phyloP scores from a whole-genome alignment of 176 grass and related monocot species.

The Carex myosuroides region DNA sequence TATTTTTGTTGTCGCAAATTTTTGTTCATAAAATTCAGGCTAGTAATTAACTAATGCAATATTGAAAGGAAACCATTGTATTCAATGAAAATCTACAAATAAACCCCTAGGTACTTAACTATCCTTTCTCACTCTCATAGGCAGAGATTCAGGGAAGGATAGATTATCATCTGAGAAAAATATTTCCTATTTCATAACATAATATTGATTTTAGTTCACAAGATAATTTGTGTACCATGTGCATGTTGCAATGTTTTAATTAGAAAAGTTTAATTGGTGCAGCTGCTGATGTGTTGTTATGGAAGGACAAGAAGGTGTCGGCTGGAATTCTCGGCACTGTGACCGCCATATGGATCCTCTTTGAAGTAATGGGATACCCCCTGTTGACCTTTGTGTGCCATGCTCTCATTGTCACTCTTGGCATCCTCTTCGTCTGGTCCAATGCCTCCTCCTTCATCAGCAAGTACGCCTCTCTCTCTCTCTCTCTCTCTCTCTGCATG shows the following conservation, averaged over 20 bases:
- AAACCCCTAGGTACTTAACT: background rate
- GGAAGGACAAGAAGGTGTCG: slow-evolving; percentile 92
- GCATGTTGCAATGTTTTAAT: slow-evolving; percentile 16
- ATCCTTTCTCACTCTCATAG: background rate
- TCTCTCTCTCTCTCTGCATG: background rate
- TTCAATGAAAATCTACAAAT: too few species aligned
- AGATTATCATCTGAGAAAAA: background rate
- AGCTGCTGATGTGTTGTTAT: slow-evolving; percentile 91
- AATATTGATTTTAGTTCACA: background rate
- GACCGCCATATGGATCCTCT: slow-evolving; percentile 67
- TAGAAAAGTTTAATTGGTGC: slow-evolving; percentile 25
- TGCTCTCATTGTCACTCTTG: slow-evolving; percentile 71
- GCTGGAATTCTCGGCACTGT: slow-evolving; percentile 69
- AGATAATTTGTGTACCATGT: background rate
- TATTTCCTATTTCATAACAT: background rate
- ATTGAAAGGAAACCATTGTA: too few species aligned
- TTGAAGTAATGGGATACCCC: slow-evolving; percentile 83
- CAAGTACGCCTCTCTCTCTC: slow-evolving; percentile 43
- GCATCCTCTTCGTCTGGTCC: slow-evolving; percentile 82
- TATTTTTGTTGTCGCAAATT: background rate
- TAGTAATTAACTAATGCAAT: background rate
- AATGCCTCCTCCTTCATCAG: slow-evolving; percentile 67
- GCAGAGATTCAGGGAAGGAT: background rate
- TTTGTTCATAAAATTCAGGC: background rate
- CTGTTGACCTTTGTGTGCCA: slow-evolving; percentile 73